phyloP scores from a whole-genome alignment of 306 rosid species.

The Notholithocarpus densiflorus region DNA sequence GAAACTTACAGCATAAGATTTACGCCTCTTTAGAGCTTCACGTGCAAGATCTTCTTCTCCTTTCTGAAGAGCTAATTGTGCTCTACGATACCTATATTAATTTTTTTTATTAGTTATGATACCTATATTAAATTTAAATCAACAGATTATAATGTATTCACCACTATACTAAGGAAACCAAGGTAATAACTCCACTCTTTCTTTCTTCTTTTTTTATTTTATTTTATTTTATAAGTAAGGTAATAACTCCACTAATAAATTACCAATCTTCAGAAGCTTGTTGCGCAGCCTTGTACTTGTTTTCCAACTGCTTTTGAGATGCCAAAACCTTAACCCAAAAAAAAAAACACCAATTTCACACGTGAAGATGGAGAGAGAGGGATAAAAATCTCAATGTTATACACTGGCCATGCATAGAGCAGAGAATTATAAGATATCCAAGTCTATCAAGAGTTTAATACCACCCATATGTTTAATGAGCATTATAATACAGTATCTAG shows the following conservation, averaged over 20 bases:
- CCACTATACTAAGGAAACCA: not conserved
- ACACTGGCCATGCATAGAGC: not conserved
- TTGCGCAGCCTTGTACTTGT: conserved; percentile 79
- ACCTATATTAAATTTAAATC: conserved; percentile 49
- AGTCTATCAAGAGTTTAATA: not conserved
- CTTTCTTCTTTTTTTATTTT: no score
- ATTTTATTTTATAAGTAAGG: not conserved
- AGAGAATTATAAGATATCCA: not conserved
- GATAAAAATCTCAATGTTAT: not conserved
- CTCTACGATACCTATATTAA: conserved; percentile 74
- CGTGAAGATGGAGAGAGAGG: not conserved
- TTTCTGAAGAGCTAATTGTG: conserved; percentile 89
- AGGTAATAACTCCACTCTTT: conserved; percentile 1
- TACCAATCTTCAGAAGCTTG: conserved; percentile 99
- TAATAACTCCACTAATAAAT: conserved; percentile 17
- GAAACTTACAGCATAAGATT: conserved; percentile 76
- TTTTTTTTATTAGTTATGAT: conserved; percentile 6
- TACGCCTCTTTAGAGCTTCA: conserved; percentile 92
- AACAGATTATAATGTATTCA: conserved; percentile 9
- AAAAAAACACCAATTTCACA: conserved; percentile 11
- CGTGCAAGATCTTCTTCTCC: conserved; percentile 98
- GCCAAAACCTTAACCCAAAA: conserved; percentile 68
- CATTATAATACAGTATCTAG: not conserved
- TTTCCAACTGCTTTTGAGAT: conserved; percentile 88
- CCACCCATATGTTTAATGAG: not conserved